These are phyloP conservation scores for Teunomyces pallodes DNA, from an alignment of 805 yeast genomes.

Conservation along the genomic window DNA sequence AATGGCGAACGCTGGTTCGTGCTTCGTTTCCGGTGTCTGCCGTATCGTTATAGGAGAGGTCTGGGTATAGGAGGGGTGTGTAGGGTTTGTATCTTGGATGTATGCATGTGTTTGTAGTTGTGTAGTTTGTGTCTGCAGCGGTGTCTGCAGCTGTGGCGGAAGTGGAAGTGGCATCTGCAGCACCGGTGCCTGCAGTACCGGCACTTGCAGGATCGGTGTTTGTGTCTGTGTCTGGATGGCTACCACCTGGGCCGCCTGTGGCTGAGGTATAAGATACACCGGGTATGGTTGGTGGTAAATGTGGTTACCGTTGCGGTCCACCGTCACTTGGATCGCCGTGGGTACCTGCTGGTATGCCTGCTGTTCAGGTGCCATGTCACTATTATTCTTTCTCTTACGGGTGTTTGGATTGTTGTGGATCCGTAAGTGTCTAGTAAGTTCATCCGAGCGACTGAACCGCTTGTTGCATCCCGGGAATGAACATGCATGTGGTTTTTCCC, in stretches of 20 bases:
- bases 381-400: constrained; percentile 50
- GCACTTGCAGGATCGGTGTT: constrained; percentile 3
- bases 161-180: constrained; percentile 1
- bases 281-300: constrained; percentile 36
- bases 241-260: constrained; percentile 1
- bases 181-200: background rate
- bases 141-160: background rate
- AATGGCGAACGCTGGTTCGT: constrained; percentile 1
- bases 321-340: constrained; percentile 8
- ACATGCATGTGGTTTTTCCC: constrained; percentile 80
- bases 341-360: background rate
- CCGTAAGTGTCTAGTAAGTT: constrained; percentile 68
- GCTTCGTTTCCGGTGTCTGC: constrained; percentile 3
- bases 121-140: background rate
- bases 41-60: constrained; percentile 25
- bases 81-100: background rate
- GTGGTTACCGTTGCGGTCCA: constrained; percentile 24
- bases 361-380: constrained; percentile 3
- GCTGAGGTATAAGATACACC: constrained; percentile 28
- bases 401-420: constrained; percentile 73
- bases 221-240: constrained; percentile 1
- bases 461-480: constrained; percentile 68
- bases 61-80: constrained; percentile 11
- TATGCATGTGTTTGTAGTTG: background rate
- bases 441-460: constrained; percentile 68